Evolutionary conservation across 2,329 filamentous ascomycete genomes (phyloP), one percentile per base, ranked within the genome.

Genomic region (Fusarium keratoplasticum): DNA sequence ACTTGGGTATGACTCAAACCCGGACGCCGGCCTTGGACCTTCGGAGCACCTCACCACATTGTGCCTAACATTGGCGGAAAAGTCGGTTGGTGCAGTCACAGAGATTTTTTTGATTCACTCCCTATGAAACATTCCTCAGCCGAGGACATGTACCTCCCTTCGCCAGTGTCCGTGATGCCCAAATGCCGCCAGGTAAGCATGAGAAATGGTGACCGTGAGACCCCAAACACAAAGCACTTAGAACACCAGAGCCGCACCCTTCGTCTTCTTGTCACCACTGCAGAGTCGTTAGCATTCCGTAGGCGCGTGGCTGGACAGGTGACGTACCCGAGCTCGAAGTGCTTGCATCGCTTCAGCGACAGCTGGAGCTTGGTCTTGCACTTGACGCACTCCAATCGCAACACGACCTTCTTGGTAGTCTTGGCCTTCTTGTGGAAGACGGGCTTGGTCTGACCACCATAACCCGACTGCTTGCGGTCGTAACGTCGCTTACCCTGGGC

Each of bases 371-470:
- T 98, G 86, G 95, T 93, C 94, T 98, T 98, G 95, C 96, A 99
- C 81, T 89, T 86, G 84, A 95, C 96, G 91, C 96, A 99, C 88
- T 99, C 96, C 87, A 99, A 89, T 90, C 96, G 93, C 87, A 99
- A 90, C 83, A 99, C 97, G 82, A 99, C 94, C 93, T 99, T 99
- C 94, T 99, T 99, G 86, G 96, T 99, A 81, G 96, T 99, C 94
- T 99, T 99, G 80, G 96, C 96, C 91, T 98, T 98, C 93, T 98
- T 99, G 94, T 98, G 96, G 94, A 98, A 99, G 84, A 99, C 95
- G 82, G 97, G 96, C 91, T 99, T 99, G 84, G 96, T 99, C 91
- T 99, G 96, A 95, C 96, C 96, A 94, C 96, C 96, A 86, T 98
- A 98, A 94, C 96, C 96, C 86, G 93, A 95, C 90, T 98, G 96